Evolutionary conservation across 352 stramenopile species (phyloP).

Genomic region (Phytophthora vignae): DNA sequence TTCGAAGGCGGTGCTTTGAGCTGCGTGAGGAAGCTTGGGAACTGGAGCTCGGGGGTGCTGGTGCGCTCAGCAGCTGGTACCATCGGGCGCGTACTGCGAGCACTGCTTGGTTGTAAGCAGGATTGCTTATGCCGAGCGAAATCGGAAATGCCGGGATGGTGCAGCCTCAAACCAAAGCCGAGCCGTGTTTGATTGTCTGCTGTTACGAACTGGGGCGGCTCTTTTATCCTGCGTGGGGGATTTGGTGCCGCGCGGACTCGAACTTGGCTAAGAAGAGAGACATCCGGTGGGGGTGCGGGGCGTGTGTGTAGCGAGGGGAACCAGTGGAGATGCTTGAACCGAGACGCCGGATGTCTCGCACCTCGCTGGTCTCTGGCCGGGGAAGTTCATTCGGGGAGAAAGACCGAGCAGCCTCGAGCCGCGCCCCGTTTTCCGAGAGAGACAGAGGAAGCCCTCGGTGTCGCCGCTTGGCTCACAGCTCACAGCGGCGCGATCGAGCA

Average conservation of each 20-base stretch:
- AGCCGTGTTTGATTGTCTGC: slow-evolving; percentile 37
- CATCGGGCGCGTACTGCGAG: slow-evolving; percentile 18
- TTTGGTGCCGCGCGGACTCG: slow-evolving; percentile 17
- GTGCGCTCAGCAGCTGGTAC: slow-evolving; percentile 27
- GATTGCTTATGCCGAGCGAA: slow-evolving; percentile 43
- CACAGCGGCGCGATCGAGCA: slow-evolving; percentile 17
- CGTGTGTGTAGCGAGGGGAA: slow-evolving; percentile 39
- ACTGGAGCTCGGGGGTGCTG: slow-evolving; percentile 36
- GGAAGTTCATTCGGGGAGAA: slow-evolving; percentile 43
- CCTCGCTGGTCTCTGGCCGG: slow-evolving; percentile 17
- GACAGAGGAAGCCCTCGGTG: slow-evolving; percentile 34
- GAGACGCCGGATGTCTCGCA: slow-evolving; percentile 42
- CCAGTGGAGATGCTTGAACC: slow-evolving; percentile 40
- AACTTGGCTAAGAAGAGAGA: slow-evolving; percentile 43
- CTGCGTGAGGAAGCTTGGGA: slow-evolving; percentile 53
- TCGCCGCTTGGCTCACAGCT: slow-evolving; percentile 37
- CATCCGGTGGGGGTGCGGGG: slow-evolving; percentile 36
- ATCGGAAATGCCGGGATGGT: slow-evolving; percentile 36
- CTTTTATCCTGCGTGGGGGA: slow-evolving; percentile 25
- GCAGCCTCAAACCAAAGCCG: slow-evolving; percentile 15
- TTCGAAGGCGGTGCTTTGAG: slow-evolving; percentile 39
- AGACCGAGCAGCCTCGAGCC: slow-evolving; percentile 21
- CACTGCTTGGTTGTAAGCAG: slow-evolving; percentile 28
- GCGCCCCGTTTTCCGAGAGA: slow-evolving; percentile 28
- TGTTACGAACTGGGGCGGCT: slow-evolving; percentile 26